Conservation (phyloP, 805 yeast species). For the Candida nitratophila region DNA sequence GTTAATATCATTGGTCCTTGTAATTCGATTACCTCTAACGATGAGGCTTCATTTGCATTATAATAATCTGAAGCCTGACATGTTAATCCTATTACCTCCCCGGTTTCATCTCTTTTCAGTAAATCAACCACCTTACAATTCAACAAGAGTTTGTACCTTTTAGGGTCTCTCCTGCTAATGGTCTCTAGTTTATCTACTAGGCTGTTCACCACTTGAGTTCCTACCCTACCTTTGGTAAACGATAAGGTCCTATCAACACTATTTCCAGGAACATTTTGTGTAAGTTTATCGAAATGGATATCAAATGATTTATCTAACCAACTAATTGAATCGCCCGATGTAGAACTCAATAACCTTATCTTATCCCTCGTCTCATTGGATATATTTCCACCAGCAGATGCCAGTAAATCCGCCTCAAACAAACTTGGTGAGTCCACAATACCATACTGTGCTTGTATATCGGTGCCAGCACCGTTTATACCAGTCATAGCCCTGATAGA, state of each 20-base stretch:
- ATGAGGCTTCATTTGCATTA: neutral
- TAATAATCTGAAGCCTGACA: conserved; percentile 25
- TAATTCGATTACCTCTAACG: conserved; percentile 10
- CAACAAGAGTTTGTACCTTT: conserved; percentile 24
- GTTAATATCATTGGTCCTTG: conserved; percentile 53
- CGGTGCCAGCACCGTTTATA: conserved; percentile 59
- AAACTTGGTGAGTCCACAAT: conserved; percentile 50
- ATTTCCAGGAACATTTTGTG: conserved; percentile 7
- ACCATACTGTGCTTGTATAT: conserved; percentile 40
- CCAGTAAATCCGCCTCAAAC: conserved; percentile 57
- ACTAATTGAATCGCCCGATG: conserved; percentile 57
- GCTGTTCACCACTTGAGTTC: conserved; percentile 50
- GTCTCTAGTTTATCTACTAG: conserved; percentile 41
- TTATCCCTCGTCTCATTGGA: conserved; percentile 30
- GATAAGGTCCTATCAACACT: conserved; percentile 8
- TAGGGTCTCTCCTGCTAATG: conserved; percentile 26
- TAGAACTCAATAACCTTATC: conserved; percentile 38
- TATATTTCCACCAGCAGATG: conserved; percentile 36
- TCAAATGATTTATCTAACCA: conserved; percentile 67
- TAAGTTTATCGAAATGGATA: conserved; percentile 30
- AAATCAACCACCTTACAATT: conserved; percentile 32
- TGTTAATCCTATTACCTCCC: conserved; percentile 13
- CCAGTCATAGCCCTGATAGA: conserved; percentile 60
- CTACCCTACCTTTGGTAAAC: conserved; percentile 36
- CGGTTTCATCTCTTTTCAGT: conserved; percentile 19